These are phyloP conservation scores for Euclidium syriacum DNA, from an alignment of 345 rosid genomes.

Conservation along the genomic window DNA sequence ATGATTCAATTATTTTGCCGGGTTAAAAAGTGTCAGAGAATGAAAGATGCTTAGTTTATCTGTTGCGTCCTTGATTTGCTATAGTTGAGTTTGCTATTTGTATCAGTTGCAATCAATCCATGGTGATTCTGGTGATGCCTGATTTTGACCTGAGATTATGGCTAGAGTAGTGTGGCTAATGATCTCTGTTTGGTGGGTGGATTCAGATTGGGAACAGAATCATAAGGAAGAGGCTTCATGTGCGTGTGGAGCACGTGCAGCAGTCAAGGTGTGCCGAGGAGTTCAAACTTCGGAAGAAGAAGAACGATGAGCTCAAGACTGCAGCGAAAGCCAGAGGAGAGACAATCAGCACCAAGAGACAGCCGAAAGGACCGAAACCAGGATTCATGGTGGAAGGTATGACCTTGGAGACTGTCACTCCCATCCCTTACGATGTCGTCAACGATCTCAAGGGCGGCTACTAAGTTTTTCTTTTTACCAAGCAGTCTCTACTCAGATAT, in stretches of 20 bases:
- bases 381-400: constrained; percentile 85
- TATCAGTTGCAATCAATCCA: background rate
- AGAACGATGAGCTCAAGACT: constrained; percentile 56
- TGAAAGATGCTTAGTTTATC: too few species aligned
- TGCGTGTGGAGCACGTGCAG: constrained; percentile 63
- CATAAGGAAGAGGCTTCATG: constrained; percentile 76
- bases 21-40: too few species aligned
- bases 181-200: background rate
- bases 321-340: constrained; percentile 67
- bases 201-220: constrained; percentile 57
- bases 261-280: constrained; percentile 74
- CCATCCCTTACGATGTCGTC: constrained; percentile 79
- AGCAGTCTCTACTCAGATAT: background rate
- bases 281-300: constrained; percentile 43
- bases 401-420: constrained; percentile 65
- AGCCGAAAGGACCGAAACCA: constrained; percentile 67
- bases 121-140: background rate
- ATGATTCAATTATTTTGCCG: too few species aligned
- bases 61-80: background rate
- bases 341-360: constrained; percentile 66
- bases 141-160: background rate
- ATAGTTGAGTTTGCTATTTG: background rate
- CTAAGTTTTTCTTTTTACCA: background rate
- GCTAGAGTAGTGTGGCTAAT: background rate
- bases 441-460: constrained; percentile 86